Base-by-base conservation (phyloP, 345 rosid genomes). In the Eucalyptus lansdowneana region DNA sequence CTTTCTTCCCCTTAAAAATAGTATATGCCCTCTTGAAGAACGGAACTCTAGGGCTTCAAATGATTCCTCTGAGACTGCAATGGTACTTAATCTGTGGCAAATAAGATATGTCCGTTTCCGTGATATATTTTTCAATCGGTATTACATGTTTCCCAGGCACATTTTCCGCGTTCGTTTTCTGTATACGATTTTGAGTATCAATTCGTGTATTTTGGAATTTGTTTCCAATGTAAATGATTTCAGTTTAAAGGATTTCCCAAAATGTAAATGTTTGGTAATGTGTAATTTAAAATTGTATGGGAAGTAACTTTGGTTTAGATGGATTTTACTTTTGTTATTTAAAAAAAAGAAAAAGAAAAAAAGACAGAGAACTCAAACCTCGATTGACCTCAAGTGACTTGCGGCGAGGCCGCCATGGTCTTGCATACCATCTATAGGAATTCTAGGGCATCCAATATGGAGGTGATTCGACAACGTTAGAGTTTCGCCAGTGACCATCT, bases 61-160 rank as follows among this genome's bases (percentile, higher is more conserved):
- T 19, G 7, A 50, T 50, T 50, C 3, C 0, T 50, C 7, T 50
- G 7, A 50, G 1, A 50, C 3, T 50, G 0, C 17, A 14, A 50
- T 3, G 7, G 1, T 50, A 50, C 51, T 50, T 50, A 50, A 50
- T 50, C 0, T 50, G 3, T 14, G 7, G 17, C 17, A 50, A 50
- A 50, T 0, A 0, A 50, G 1, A 0, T 50, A 14, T 50, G 3
- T 14, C 7, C 7, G 0, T 50, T 0, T 50, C 7, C 0, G 7
- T 50, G 51, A 50, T 50, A 15, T 50, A 2, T 50, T 3, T 50
- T 50, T 50, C 7, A 1, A 50, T 50, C 3, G 1, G 0, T 50
- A 17, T 50, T 50, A 50, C 1, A 50, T 50, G 3, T 50, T 50
- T 6, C 0, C 0, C 0, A 1, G 0, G 19, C 53, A 50, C 7